Evolutionary conservation across 352 stramenopile genomes (phyloP).

Genomic region (Phytophthora sansomeana): DNA sequence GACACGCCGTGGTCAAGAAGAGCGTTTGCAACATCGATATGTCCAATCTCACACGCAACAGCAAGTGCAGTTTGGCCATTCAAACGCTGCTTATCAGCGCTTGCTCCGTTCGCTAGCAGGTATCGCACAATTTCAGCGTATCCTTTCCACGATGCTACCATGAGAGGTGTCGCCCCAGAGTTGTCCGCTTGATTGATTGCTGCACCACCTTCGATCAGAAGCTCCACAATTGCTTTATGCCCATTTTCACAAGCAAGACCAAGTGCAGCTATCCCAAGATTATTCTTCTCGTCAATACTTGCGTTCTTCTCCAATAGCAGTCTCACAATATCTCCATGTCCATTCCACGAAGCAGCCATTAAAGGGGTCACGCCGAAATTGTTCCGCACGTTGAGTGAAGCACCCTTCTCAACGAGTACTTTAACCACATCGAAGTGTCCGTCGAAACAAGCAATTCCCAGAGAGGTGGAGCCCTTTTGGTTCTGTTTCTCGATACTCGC

Average conservation of each 20-base stretch:
- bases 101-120: background rate
- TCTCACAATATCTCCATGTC: background rate
- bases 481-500: no score
- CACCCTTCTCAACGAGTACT: no score
- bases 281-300: background rate
- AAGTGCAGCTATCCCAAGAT: background rate
- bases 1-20: background rate
- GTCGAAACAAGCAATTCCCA: no score
- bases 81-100: background rate
- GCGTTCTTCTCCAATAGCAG: background rate
- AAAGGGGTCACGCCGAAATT: no score
- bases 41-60: background rate
- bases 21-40: background rate
- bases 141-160: background rate
- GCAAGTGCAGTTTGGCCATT: background rate
- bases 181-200: background rate
- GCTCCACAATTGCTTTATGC: background rate
- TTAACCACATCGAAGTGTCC: no score
- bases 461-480: no score
- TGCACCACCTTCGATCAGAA: no score
- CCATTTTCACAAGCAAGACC: background rate
- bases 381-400: background rate
- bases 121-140: background rate
- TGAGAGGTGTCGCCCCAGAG: conserved; percentile 2
- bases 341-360: no score